A percentile compares a stretch with the other conserved stretches of the same genome.
These are phyloP conservation scores for Lepidium sativum DNA, from an alignment of 345 rosid genomes.

Conservation along the genomic window DNA sequence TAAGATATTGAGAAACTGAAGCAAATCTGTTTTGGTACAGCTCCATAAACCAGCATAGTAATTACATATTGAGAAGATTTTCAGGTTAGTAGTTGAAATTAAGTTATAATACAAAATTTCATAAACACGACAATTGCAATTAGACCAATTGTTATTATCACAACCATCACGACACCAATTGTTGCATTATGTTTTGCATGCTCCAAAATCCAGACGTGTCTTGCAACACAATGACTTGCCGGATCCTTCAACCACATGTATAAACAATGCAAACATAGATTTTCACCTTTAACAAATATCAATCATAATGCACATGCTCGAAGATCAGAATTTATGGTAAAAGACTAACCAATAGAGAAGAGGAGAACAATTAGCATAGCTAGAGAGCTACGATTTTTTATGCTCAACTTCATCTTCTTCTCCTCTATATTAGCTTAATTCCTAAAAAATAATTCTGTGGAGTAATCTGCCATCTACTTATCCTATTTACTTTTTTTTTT, in stretches of 20 bases:
- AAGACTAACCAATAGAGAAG: background rate
- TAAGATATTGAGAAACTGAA: background rate
- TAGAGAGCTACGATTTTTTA: background rate
- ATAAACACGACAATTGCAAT: too few species aligned
- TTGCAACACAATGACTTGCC: conserved; percentile 4
- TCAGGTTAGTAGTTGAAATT: background rate
- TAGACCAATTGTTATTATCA: too few species aligned
- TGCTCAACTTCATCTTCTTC: background rate
- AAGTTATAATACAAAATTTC: too few species aligned
- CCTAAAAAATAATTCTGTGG: background rate
- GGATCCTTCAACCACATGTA: conserved; percentile 6
- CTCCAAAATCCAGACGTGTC: conserved; percentile 6
- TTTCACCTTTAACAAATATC: too few species aligned
- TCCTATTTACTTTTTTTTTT: too few species aligned
- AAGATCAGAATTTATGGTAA: background rate
- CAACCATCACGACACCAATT: background rate
- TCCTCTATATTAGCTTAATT: background rate
- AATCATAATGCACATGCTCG: background rate
- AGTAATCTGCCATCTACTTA: background rate
- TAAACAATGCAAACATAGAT: too few species aligned
- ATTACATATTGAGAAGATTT: background rate
- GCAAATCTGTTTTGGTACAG: background rate
- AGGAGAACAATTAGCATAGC: conserved; percentile 6
- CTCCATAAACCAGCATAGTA: too few species aligned
- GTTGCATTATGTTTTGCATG: conserved; percentile 6